Conservation (phyloP, 306 rosid species). For the Abrus precatorius region DNA sequence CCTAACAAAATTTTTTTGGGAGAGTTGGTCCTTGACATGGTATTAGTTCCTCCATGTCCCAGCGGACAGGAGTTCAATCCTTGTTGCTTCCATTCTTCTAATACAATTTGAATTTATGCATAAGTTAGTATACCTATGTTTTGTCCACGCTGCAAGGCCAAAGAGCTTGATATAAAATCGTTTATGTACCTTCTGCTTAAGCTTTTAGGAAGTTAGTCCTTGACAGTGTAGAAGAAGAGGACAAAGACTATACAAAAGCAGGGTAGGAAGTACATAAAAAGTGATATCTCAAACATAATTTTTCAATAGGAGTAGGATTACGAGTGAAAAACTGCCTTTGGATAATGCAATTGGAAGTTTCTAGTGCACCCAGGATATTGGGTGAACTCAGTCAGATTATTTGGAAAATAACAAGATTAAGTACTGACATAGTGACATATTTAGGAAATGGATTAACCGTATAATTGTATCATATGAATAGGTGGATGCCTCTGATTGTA, state of each 20-base stretch:
- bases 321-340: not conserved
- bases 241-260: not conserved
- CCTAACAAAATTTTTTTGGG: not conserved
- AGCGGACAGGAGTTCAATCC: not conserved
- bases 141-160: not conserved
- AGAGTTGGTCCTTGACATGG: slow-evolving; percentile 21
- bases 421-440: not conserved
- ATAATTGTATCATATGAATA: slow-evolving; percentile 1
- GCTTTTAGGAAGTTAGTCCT: slow-evolving; percentile 31
- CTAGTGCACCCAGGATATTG: not conserved
- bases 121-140: not conserved
- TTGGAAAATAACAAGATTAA: slow-evolving; percentile 19
- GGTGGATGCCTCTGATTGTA: slow-evolving; percentile 41
- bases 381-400: not conserved
- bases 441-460: slow-evolving; percentile 10
- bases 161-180: slow-evolving; percentile 8
- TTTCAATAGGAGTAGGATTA: slow-evolving; percentile 7
- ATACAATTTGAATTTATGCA: not conserved
- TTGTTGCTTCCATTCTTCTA: not conserved
- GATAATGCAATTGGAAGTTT: slow-evolving; percentile 11
- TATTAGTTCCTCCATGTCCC: not conserved
- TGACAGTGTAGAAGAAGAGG: slow-evolving; percentile 7
- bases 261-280: not conserved
- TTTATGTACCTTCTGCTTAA: not conserved
- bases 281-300: not conserved